phyloP scores from a whole-genome alignment of 768 basidiomycete genomes.

The Tremella yokohamensis region DNA sequence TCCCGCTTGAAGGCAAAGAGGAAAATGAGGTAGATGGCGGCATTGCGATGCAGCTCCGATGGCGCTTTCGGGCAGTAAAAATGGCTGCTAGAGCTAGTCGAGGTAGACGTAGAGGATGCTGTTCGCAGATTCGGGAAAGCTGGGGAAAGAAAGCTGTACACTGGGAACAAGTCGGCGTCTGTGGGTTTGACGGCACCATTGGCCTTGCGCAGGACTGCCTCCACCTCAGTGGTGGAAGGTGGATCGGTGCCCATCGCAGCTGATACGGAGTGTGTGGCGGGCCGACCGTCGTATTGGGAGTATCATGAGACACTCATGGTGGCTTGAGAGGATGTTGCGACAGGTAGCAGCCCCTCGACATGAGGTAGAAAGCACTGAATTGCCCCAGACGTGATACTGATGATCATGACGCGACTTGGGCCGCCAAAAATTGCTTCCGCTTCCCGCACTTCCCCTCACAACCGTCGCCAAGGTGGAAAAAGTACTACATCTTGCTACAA shows the following conservation, averaged over 20 bases:
- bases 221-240: slow-evolving; percentile 23
- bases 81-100: slow-evolving; percentile 52
- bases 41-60: slow-evolving; percentile 57
- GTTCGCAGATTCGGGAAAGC: slow-evolving; percentile 5
- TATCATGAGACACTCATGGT: too few relatives aligned
- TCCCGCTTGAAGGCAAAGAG: slow-evolving; percentile 68
- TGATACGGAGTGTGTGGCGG: not conserved
- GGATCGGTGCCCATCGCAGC: slow-evolving; percentile 2
- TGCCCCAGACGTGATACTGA: too few relatives aligned
- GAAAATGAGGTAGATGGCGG: slow-evolving; percentile 76
- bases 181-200: slow-evolving; percentile 32
- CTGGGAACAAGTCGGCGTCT: slow-evolving; percentile 35
- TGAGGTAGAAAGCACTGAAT: too few relatives aligned
- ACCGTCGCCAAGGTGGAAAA: too few relatives aligned
- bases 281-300: not conserved
- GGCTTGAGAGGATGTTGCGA: too few relatives aligned
- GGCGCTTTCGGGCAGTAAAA: slow-evolving; percentile 76
- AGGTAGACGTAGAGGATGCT: slow-evolving; percentile 10
- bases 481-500: too few relatives aligned
- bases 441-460: too few relatives aligned
- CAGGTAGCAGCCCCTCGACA: too few relatives aligned
- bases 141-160: slow-evolving; percentile 34
- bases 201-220: slow-evolving; percentile 38
- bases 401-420: too few relatives aligned
- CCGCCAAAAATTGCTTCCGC: too few relatives aligned